A percentile compares a stretch with the other conserved stretches of the same genome.
Conservation (phyloP, 1,284 basidiomycete genomes). For the Anthracocystis walkeri region DNA sequence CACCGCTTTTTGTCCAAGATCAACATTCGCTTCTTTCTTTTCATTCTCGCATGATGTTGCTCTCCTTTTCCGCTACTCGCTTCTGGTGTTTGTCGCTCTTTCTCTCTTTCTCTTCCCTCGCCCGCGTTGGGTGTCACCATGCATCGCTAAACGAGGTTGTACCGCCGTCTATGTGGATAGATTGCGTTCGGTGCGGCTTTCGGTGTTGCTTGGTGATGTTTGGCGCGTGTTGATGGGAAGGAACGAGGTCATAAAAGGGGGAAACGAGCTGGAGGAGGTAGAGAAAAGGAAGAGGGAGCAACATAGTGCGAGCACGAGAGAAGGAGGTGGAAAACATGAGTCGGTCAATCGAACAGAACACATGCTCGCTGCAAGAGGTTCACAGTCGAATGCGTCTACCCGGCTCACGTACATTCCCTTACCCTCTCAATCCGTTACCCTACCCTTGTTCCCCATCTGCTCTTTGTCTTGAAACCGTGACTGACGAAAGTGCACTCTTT, state of each 20-base stretch:
- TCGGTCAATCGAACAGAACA: slow-evolving; percentile 43
- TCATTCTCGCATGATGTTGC: background rate
- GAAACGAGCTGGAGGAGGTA: background rate
- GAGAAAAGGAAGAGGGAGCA: background rate
- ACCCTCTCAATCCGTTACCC: background rate
- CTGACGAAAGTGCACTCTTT: background rate
- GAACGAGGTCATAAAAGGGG: background rate
- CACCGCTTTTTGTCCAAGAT: slow-evolving; percentile 40
- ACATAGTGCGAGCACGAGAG: background rate
- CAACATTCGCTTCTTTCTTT: background rate
- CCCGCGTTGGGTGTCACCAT: slow-evolving; percentile 7
- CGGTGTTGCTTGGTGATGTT: background rate
- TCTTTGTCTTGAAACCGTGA: no score
- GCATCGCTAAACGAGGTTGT: slow-evolving; percentile 5
- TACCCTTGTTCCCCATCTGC: background rate
- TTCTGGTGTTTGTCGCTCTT: background rate
- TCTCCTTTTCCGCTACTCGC: background rate
- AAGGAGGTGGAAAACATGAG: slow-evolving; percentile 3
- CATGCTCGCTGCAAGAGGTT: slow-evolving; percentile 29
- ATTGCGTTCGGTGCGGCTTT: slow-evolving; percentile 12
- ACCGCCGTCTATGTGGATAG: slow-evolving; percentile 20
- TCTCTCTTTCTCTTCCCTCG: background rate
- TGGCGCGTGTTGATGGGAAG: background rate
- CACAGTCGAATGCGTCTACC: slow-evolving; percentile 29
- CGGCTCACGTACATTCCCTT: slow-evolving; percentile 25